Conservation (phyloP, 2,329 filamentous ascomycete genomes). For the Hypoxylon sp. region DNA sequence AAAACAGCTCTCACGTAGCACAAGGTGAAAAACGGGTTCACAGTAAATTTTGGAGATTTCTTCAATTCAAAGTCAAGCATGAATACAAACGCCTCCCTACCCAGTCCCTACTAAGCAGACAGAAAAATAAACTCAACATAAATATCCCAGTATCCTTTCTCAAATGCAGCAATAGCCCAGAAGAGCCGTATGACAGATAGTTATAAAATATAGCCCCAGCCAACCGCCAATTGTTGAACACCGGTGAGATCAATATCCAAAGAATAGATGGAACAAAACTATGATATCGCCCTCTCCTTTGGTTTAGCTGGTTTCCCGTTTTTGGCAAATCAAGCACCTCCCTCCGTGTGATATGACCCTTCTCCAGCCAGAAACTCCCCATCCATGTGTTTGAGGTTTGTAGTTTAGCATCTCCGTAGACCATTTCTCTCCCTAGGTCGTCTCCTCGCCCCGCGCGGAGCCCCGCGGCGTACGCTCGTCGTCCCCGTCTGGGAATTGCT, state of each 20-base stretch:
- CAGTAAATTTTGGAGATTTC: slow-evolving; percentile 20
- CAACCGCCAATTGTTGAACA: slow-evolving; percentile 18
- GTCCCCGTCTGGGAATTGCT: not conserved
- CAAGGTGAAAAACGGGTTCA: not conserved
- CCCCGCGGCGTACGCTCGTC: not conserved
- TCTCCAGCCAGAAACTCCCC: slow-evolving; percentile 29
- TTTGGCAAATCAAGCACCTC: slow-evolving; percentile 7
- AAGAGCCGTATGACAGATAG: slow-evolving; percentile 5
- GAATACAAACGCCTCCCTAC: slow-evolving; percentile 12
- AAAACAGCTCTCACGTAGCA: not conserved
- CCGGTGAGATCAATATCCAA: not conserved
- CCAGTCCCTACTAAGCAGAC: not conserved
- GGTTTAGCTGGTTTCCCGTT: slow-evolving; percentile 3
- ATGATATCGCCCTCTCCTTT: slow-evolving; percentile 15
- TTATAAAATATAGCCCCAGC: slow-evolving; percentile 7
- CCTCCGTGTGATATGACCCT: slow-evolving; percentile 9
- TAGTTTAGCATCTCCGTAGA: slow-evolving; percentile 5
- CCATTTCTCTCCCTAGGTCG: not conserved
- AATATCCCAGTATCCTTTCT: slow-evolving; percentile 13
- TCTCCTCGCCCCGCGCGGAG: not conserved
- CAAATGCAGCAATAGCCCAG: slow-evolving; percentile 23
- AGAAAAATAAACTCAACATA: slow-evolving; percentile 5
- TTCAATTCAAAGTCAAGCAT: slow-evolving; percentile 23
- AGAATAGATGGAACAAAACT: slow-evolving; percentile 1
- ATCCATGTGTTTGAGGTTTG: slow-evolving; percentile 29